Percentiles rank a stretch among this genome's conserved stretches.
These are phyloP conservation scores for Saksenaea vasiformis DNA, from an alignment of 371 early-diverging fungal species.

Conservation along the genomic window DNA sequence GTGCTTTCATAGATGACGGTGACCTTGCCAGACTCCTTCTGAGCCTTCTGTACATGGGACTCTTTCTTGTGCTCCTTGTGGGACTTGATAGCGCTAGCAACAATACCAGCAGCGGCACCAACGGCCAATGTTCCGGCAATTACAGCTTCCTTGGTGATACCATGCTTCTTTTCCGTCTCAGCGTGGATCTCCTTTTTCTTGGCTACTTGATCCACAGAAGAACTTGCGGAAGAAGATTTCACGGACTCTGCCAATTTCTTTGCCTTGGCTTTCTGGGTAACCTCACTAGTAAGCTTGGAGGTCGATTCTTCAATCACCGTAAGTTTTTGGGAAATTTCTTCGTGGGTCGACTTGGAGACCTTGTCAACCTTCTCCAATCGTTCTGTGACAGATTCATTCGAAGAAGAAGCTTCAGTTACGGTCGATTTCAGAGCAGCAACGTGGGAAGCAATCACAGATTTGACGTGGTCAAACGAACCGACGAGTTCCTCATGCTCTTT, in stretches of 20 bases:
- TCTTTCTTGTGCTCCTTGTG: constrained; percentile 16
- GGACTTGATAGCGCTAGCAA: background rate
- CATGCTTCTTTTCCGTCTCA: background rate
- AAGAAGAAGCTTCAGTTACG: background rate
- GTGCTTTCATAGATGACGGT: constrained; percentile 6
- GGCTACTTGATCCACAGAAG: background rate
- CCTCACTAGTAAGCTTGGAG: background rate
- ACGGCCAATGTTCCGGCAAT: constrained; percentile 22
- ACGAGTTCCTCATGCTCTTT: background rate
- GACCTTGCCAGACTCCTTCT: background rate
- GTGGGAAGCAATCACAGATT: background rate
- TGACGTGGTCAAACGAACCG: constrained; percentile 1
- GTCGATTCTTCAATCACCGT: background rate
- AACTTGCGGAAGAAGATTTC: background rate
- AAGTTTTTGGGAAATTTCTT: background rate
- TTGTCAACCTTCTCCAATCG: constrained; percentile 1
- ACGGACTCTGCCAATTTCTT: constrained; percentile 14
- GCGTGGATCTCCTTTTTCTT: background rate
- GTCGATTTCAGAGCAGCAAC: background rate
- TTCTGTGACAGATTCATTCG: background rate
- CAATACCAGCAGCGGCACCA: constrained; percentile 22
- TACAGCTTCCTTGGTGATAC: background rate
- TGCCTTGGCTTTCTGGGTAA: background rate
- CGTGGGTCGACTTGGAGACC: background rate
- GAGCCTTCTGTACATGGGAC: constrained; percentile 9